Evolutionary conservation across 2,329 filamentous ascomycete genomes (phyloP).

Genomic region (Thielaviopsis populi): DNA sequence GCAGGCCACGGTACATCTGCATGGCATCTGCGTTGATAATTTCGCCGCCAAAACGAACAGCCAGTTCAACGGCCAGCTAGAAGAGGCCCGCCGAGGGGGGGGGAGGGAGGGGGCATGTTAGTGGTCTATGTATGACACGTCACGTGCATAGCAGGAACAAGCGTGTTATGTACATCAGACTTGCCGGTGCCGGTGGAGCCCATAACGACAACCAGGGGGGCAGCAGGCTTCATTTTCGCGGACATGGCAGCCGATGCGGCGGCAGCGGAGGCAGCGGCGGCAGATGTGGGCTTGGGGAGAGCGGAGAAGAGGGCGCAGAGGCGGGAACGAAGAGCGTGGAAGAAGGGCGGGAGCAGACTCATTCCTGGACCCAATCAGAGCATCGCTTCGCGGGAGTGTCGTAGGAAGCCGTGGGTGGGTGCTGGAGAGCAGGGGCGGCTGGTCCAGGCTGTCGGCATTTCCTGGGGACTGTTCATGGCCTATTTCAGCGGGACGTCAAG

Average conservation of each 20-base stretch:
- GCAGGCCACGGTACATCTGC: constrained; percentile 86
- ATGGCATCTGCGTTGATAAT: constrained; percentile 96
- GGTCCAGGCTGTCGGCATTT: not conserved
- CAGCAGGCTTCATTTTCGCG: constrained; percentile 24
- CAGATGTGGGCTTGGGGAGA: not conserved
- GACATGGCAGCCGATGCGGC: constrained; percentile 20
- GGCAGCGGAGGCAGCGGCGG: not conserved
- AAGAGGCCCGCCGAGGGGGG: not conserved
- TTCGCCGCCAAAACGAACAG: constrained; percentile 71
- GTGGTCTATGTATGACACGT: not conserved
- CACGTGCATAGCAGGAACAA: not conserved
- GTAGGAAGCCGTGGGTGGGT: not conserved
- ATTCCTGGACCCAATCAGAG: constrained; percentile 3
- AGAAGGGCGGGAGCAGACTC: not conserved
- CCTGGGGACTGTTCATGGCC: not conserved
- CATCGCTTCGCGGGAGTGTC: not conserved
- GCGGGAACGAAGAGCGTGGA: constrained; percentile 5
- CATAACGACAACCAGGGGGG: constrained; percentile 64
- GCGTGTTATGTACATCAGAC: constrained; percentile 49
- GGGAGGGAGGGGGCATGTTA: constrained; percentile 5
- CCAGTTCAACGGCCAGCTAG: constrained; percentile 79
- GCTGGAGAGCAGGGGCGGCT: not conserved
- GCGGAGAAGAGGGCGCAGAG: not conserved
- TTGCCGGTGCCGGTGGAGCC: constrained; percentile 90
- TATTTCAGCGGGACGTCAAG: not conserved